Percentiles rank a stretch among this genome's conserved stretches.
Evolutionary conservation across 1,284 basidiomycete genomes (phyloP).

Genomic region (Cutaneotrichosporon sp.): DNA sequence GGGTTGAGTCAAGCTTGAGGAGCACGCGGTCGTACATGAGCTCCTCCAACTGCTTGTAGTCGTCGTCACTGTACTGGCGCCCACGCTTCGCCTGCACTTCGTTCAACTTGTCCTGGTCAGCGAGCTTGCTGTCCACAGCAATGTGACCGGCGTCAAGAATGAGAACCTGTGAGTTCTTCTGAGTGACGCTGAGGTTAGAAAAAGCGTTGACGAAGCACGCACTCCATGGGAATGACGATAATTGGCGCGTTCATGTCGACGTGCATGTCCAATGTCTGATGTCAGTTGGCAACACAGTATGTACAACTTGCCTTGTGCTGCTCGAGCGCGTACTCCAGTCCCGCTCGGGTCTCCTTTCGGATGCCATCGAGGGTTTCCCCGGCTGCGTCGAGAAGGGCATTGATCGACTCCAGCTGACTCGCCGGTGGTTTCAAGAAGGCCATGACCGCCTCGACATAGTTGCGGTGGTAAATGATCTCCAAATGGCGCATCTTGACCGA

Average conservation of each 20-base stretch:
- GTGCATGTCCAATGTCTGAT: conserved; percentile 79
- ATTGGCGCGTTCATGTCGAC: conserved; percentile 97
- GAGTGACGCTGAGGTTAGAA: conserved; percentile 59
- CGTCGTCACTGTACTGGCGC: conserved; percentile 82
- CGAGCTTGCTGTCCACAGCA: conserved; percentile 84
- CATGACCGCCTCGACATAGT: conserved; percentile 89
- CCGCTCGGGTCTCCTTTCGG: conserved; percentile 90
- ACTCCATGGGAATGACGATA: conserved; percentile 94
- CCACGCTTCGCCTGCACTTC: conserved; percentile 82
- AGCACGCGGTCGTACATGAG: conserved; percentile 95
- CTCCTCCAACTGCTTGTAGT: conserved; percentile 82
- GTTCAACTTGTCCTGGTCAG: conserved; percentile 75
- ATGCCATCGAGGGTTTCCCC: conserved; percentile 93
- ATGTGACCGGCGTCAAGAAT: conserved; percentile 98
- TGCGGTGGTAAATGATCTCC: conserved; percentile 96
- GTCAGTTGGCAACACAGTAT: not conserved
- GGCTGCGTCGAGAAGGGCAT: conserved; percentile 82
- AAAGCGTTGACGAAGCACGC: conserved; percentile 3
- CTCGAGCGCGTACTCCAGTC: conserved; percentile 83
- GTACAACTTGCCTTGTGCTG: conserved; percentile 40
- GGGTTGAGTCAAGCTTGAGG: conserved; percentile 82
- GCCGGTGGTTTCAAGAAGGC: conserved; percentile 93
- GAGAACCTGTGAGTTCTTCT: conserved; percentile 76
- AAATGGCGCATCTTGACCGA: conserved; percentile 91
- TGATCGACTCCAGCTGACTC: conserved; percentile 93